A percentile compares a stretch with the other conserved stretches of the same genome.
Evolutionary conservation across 176 grass and related monocot species (phyloP).

Genomic region (Pharus latifolius): DNA sequence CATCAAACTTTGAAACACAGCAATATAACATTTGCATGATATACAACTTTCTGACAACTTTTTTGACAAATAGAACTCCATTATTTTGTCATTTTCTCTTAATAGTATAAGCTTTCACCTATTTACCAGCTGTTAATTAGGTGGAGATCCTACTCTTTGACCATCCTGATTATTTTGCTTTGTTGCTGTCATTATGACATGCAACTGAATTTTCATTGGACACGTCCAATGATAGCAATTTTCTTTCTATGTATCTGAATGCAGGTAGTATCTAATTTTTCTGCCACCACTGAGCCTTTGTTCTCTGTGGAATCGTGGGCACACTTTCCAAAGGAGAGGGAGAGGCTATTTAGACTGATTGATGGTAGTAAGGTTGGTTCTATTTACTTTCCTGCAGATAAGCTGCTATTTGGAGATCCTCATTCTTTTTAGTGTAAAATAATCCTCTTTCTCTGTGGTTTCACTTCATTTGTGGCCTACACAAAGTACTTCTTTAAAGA

Average conservation of each 20-base stretch:
- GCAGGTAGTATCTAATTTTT: slow-evolving; percentile 96
- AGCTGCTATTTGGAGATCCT: background rate
- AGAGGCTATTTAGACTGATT: slow-evolving; percentile 71
- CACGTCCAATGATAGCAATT: background rate
- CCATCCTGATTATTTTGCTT: background rate
- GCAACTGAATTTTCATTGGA: background rate
- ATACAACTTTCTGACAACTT: background rate
- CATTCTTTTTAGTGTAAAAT: background rate
- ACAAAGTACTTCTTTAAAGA: background rate
- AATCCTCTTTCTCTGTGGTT: background rate
- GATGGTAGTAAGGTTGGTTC: slow-evolving; percentile 68
- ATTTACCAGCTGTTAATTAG: slow-evolving; percentile 4
- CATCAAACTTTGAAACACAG: no score
- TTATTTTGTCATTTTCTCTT: background rate
- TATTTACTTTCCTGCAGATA: background rate
- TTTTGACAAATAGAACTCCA: slow-evolving; percentile 2
- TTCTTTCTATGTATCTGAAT: background rate
- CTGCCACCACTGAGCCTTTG: slow-evolving; percentile 57
- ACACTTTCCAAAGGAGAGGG: slow-evolving; percentile 79
- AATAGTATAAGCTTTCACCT: slow-evolving; percentile 3
- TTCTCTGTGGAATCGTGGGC: slow-evolving; percentile 83
- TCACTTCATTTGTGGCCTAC: background rate
- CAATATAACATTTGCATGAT: no score
- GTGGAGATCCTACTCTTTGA: background rate
- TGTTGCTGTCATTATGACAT: background rate